Evolutionary conservation across 768 basidiomycete genomes (phyloP).

Genomic region (Suillus luteus): DNA sequence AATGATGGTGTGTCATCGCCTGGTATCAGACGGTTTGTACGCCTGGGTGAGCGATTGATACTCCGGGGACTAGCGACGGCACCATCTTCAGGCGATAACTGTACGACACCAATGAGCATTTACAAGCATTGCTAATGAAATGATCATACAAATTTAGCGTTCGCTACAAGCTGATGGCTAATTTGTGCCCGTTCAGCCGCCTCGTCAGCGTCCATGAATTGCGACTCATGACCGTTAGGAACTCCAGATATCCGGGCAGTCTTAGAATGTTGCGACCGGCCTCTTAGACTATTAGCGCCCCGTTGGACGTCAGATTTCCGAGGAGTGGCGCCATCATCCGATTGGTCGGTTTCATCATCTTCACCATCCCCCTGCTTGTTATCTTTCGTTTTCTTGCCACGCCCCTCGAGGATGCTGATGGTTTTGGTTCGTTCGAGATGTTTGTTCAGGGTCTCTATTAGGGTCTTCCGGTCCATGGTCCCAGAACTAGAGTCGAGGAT

Average conservation of each 20-base stretch:
- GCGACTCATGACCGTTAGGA: constrained; percentile 64
- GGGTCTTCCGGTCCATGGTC: constrained; percentile 74
- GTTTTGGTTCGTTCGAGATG: constrained; percentile 84
- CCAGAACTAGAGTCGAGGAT: constrained; percentile 64
- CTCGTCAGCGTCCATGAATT: constrained; percentile 91
- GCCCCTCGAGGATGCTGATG: constrained; percentile 83
- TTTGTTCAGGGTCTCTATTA: constrained; percentile 79
- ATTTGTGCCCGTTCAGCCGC: constrained; percentile 83
- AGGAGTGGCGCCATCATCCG: constrained; percentile 55
- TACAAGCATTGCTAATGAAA: constrained; percentile 1
- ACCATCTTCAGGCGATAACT: constrained; percentile 68
- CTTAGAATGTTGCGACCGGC: constrained; percentile 33
- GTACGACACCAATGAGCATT: constrained; percentile 19
- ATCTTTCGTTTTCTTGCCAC: constrained; percentile 35
- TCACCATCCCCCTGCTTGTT: constrained; percentile 28
- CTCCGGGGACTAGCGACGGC: constrained; percentile 66
- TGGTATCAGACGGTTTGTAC: constrained; percentile 39
- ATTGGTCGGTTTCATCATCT: constrained; percentile 34
- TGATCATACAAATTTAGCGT: constrained; percentile 63
- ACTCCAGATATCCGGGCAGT: constrained; percentile 41
- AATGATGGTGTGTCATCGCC: constrained; percentile 44
- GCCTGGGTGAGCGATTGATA: constrained; percentile 67
- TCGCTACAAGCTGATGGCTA: constrained; percentile 79
- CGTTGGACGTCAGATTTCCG: constrained; percentile 52
- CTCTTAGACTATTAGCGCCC: constrained; percentile 33